Base-by-base conservation (phyloP, 805 yeast species). In the Metschnikowia cerradonensis region DNA sequence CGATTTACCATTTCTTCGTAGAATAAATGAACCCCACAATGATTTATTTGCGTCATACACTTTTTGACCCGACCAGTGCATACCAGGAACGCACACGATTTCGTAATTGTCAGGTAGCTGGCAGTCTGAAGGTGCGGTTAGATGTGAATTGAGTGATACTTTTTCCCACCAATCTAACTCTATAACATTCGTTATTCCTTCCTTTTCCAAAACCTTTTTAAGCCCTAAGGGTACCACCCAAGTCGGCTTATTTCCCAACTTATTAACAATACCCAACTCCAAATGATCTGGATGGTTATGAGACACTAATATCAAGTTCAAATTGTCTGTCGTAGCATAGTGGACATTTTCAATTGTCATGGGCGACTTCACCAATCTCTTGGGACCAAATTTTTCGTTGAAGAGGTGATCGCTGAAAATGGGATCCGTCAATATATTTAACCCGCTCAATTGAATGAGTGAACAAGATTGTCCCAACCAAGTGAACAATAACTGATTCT, bases 201-300 rank as follows among this genome's bases (percentile, higher is more conserved):
- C 70, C 23, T 79, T 70, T 0, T 76, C 79, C 58, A 92, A 70
- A 49, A 75, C 81, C 57, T 71, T 73, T 48, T 81, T 78, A 45
- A 92, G 75, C 0, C 98, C 98, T 17, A 79, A 60, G 0, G 98
- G 98, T 0, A 91, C 96, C 8, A 92, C 77, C 97, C 98, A 92
- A 1, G 80, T 73, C 2, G 86, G 73, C 3, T 67, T 56, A 56
- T 88, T 84, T 11, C 87, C 84, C 26, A 73, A 62, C 45, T 71
- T 58, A 37, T 68, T 62, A 14, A 83, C 79, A 8, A 87, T 72
- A 31, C 75, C 81, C 50, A 78, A 71, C 60, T 92, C 98, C 41
- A 92, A 68, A 69, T 92, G 98, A 66, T 92, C 98, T 1, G 97
- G 98, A 62, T 92, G 98, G 63, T 92, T 91, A 65, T 92, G 98